Conservation (phyloP, 2,329 filamentous ascomycete species). For the Fusarium oligoseptatum region DNA sequence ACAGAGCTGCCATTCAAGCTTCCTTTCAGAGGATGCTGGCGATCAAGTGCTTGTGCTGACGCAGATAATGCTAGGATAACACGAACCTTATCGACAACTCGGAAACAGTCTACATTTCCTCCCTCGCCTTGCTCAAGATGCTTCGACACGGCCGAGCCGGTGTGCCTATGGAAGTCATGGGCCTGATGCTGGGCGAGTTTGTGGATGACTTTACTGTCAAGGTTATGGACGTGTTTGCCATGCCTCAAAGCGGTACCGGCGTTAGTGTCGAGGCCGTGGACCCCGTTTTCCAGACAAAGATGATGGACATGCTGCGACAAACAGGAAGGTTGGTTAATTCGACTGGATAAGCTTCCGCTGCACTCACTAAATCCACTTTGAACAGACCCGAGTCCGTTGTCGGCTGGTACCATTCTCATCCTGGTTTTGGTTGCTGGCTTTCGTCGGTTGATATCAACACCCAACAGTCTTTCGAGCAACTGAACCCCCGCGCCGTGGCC, state of each 20-base stretch:
- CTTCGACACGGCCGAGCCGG: slow-evolving; percentile 95
- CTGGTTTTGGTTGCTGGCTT: slow-evolving; percentile 98
- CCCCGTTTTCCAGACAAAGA: slow-evolving; percentile 99
- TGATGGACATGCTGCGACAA: slow-evolving; percentile 99
- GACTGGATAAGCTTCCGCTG: not conserved
- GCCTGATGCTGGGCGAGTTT: slow-evolving; percentile 98
- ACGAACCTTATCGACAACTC: slow-evolving; percentile 96
- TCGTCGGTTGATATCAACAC: slow-evolving; percentile 99
- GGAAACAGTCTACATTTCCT: slow-evolving; percentile 99
- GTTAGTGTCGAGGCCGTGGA: slow-evolving; percentile 99
- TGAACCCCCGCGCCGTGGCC: slow-evolving; percentile 95
- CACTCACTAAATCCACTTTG: slow-evolving; percentile 28
- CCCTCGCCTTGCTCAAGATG: slow-evolving; percentile 97
- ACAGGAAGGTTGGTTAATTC: slow-evolving; percentile 81
- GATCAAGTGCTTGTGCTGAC: slow-evolving; percentile 18
- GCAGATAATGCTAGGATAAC: slow-evolving; percentile 75
- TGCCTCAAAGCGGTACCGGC: slow-evolving; percentile 98
- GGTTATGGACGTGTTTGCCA: slow-evolving; percentile 98
- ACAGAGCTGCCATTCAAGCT: slow-evolving; percentile 26
- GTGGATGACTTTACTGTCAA: slow-evolving; percentile 99
- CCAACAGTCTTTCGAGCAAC: slow-evolving; percentile 99
- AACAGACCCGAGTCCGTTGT: slow-evolving; percentile 93
- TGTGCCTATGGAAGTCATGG: slow-evolving; percentile 99
- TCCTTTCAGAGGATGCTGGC: not conserved
- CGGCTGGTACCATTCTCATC: slow-evolving; percentile 99